These are phyloP conservation scores for Cystobasidium slooffiae DNA, from an alignment of 1,284 basidiomycete species.

Conservation along the genomic window DNA sequence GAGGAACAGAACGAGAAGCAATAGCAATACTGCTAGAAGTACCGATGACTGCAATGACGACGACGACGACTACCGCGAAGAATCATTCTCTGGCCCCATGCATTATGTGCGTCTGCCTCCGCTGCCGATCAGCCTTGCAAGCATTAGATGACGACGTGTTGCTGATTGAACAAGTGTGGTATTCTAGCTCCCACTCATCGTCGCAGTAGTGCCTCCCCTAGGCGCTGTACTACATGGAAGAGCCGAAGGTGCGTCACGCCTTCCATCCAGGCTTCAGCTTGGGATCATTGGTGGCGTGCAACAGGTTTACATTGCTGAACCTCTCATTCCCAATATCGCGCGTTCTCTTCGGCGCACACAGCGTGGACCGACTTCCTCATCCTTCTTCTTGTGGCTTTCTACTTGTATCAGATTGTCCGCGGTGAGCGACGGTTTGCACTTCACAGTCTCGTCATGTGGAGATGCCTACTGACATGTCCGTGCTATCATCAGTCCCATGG, in stretches of 20 bases:
- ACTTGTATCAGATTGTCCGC: constrained; percentile 53
- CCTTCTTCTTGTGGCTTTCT: constrained; percentile 57
- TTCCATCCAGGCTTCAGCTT: background rate
- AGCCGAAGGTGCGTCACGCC: constrained; percentile 27
- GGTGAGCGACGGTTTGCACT: constrained; percentile 29
- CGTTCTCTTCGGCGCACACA: constrained; percentile 2
- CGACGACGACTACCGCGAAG: constrained; percentile 18
- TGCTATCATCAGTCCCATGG: constrained; percentile 52
- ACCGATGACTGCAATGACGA: background rate
- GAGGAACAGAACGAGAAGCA: constrained; percentile 8
- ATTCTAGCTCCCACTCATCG: constrained; percentile 50
- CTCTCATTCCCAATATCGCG: background rate
- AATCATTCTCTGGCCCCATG: constrained; percentile 34
- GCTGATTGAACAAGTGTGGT: background rate
- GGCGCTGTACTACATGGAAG: constrained; percentile 50
- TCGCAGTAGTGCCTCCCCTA: constrained; percentile 51
- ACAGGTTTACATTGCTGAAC: background rate
- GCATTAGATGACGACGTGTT: background rate
- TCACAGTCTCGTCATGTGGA: background rate
- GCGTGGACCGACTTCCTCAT: constrained; percentile 58
- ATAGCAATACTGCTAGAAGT: constrained; percentile 15
- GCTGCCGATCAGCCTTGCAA: background rate
- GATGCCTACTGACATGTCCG: background rate
- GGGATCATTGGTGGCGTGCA: background rate
- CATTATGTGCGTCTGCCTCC: constrained; percentile 34